A percentile compares a stretch with the other conserved stretches of the same genome.
phyloP scores from a whole-genome alignment of 1,284 basidiomycete genomes.

The Paramarasmius palmivorus region DNA sequence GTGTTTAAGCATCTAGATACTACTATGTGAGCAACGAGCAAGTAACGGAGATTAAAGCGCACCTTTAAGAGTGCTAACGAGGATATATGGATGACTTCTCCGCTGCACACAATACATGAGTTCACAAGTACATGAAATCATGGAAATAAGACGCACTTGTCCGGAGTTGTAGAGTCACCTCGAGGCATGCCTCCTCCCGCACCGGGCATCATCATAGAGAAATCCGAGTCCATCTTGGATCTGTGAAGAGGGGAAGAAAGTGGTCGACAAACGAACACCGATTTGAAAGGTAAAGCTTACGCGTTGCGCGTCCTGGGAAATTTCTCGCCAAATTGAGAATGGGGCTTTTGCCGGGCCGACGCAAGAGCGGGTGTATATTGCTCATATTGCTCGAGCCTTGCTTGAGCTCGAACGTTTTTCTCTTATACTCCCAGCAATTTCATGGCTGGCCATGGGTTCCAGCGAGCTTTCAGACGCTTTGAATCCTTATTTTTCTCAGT shows the following conservation, averaged over 20 bases:
- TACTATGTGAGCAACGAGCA: conserved; percentile 5
- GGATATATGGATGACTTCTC: conserved; percentile 96
- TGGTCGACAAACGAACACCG: too few species aligned
- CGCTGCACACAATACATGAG: conserved; percentile 47
- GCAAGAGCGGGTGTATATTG: neutral
- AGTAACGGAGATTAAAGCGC: conserved; percentile 14
- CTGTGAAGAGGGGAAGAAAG: conserved; percentile 8
- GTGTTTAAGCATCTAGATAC: conserved; percentile 93
- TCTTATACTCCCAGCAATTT: conserved; percentile 11
- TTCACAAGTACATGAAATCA: conserved; percentile 10
- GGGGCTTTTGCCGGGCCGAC: neutral
- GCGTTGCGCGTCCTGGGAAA: conserved; percentile 37
- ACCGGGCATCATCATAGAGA: conserved; percentile 60
- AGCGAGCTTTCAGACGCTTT: conserved; percentile 78
- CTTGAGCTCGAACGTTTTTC: conserved; percentile 6
- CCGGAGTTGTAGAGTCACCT: conserved; percentile 59
- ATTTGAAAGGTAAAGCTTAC: too few species aligned
- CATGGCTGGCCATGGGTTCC: conserved; percentile 26
- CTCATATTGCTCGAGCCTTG: neutral
- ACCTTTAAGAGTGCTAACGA: conserved; percentile 93
- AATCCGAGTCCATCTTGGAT: conserved; percentile 51
- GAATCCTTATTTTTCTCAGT: conserved; percentile 60
- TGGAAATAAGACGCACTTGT: conserved; percentile 57
- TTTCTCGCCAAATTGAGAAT: conserved; percentile 19
- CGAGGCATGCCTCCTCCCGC: conserved; percentile 38